Evolutionary conservation across 257 asterid genomes (phyloP).

Genomic region (Solanum appendiculatum): DNA sequence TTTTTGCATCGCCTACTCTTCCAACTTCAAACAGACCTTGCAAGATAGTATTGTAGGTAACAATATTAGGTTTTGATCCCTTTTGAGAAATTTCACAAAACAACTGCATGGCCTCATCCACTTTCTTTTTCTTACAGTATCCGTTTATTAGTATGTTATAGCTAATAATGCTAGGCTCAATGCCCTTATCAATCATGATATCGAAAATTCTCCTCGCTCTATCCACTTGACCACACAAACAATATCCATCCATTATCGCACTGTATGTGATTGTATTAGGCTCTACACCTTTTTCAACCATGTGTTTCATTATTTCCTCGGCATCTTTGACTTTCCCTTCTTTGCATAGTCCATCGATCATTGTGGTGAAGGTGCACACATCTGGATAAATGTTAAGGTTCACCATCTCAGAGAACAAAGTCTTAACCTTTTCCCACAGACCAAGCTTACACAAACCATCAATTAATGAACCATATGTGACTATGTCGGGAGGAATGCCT

Average conservation of each 20-base stretch:
- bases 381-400: not conserved
- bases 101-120: not conserved
- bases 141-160: not conserved
- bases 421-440: not conserved
- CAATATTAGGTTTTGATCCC: not conserved
- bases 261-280: not conserved
- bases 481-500: not conserved
- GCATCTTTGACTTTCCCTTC: not conserved
- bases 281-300: not conserved
- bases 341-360: not conserved
- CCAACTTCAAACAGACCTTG: not conserved
- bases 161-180: not conserved
- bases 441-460: not conserved
- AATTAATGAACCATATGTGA: conserved; percentile 1
- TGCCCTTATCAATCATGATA: not conserved
- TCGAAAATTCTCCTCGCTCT: not conserved
- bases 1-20: not conserved
- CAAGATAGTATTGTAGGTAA: not conserved
- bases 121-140: not conserved
- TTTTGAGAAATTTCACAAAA: not conserved
- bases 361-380: not conserved
- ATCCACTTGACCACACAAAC: not conserved
- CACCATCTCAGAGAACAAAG: not conserved
- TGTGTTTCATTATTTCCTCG: not conserved
- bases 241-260: not conserved